phyloP scores from a whole-genome alignment of 192 early-diverging fungal genomes.

The Backusella australiensis region DNA sequence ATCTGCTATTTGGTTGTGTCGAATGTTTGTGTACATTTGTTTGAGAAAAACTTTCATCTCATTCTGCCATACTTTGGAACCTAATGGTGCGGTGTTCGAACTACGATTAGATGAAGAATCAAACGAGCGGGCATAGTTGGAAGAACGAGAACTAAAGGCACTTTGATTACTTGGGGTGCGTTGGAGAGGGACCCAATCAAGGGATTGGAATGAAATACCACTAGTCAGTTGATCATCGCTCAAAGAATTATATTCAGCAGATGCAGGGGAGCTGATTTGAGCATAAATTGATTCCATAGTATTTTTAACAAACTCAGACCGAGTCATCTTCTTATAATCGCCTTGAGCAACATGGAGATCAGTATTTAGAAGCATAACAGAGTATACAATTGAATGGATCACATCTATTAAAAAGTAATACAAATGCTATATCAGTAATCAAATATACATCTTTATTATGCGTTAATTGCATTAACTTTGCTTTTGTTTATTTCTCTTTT shows the following conservation, averaged over 20 bases:
- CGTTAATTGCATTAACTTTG: not conserved
- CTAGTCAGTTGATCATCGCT: slow-evolving; percentile 9
- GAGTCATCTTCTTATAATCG: slow-evolving; percentile 69
- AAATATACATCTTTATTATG: not conserved
- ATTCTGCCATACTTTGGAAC: slow-evolving; percentile 11
- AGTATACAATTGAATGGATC: slow-evolving; percentile 85
- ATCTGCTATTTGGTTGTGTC: slow-evolving; percentile 26
- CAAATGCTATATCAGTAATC: not conserved
- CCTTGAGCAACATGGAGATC: slow-evolving; percentile 86
- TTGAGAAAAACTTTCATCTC: slow-evolving; percentile 20
- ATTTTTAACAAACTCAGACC: slow-evolving; percentile 69
- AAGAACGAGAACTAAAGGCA: not conserved
- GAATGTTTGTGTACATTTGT: slow-evolving; percentile 35
- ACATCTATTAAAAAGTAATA: slow-evolving; percentile 52
- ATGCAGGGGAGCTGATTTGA: slow-evolving; percentile 25
- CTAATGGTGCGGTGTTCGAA: not conserved
- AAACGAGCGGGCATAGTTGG: not conserved
- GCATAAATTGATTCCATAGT: slow-evolving; percentile 54
- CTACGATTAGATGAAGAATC: not conserved
- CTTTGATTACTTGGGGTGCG: slow-evolving; percentile 23
- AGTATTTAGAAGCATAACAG: slow-evolving; percentile 87
- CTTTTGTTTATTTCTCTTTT: not conserved
- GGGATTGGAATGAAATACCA: slow-evolving; percentile 11
- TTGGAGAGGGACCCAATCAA: not conserved
- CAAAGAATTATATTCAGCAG: not conserved